Conservation (phyloP, 1,284 basidiomycete species). For the Schizopora paradoxa region DNA sequence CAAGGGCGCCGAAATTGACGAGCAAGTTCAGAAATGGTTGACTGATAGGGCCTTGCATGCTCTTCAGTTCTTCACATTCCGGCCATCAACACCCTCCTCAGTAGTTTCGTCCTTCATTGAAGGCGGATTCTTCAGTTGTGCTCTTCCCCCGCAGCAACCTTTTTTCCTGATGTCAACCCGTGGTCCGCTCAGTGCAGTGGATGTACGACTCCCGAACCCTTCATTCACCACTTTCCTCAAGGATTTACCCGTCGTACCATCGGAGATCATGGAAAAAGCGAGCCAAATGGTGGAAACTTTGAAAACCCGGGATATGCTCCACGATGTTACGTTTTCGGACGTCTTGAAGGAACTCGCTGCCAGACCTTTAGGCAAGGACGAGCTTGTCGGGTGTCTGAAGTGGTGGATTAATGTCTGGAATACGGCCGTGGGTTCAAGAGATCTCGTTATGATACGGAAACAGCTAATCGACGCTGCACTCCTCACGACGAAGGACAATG, state of each 20-base stretch:
- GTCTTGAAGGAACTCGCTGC: slow-evolving; percentile 76
- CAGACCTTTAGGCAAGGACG: slow-evolving; percentile 67
- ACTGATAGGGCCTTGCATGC: slow-evolving; percentile 73
- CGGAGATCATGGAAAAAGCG: slow-evolving; percentile 61
- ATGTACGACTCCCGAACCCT: slow-evolving; percentile 77
- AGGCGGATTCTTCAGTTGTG: slow-evolving; percentile 76
- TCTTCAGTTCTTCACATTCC: slow-evolving; percentile 87
- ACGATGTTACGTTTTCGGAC: slow-evolving; percentile 81
- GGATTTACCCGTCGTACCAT: slow-evolving; percentile 72
- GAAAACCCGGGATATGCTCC: slow-evolving; percentile 66
- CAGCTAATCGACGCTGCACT: slow-evolving; percentile 71
- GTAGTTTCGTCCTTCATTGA: slow-evolving; percentile 81
- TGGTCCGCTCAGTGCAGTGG: slow-evolving; percentile 67
- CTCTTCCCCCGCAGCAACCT: slow-evolving; percentile 31
- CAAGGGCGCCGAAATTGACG: slow-evolving; percentile 23
- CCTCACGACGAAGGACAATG: slow-evolving; percentile 40
- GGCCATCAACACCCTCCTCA: slow-evolving; percentile 80
- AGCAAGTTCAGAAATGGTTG: slow-evolving; percentile 45
- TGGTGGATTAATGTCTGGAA: slow-evolving; percentile 83
- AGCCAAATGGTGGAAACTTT: slow-evolving; percentile 62
- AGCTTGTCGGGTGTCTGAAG: slow-evolving; percentile 78
- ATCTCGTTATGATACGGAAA: slow-evolving; percentile 45
- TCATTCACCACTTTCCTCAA: slow-evolving; percentile 77
- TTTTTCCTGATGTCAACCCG: slow-evolving; percentile 79
- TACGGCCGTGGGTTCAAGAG: slow-evolving; percentile 31